Evolutionary conservation across 176 grass and related monocot species (phyloP), one percentile per base, ranked within the genome.

Genomic region (Triticum dicoccoides): DNA sequence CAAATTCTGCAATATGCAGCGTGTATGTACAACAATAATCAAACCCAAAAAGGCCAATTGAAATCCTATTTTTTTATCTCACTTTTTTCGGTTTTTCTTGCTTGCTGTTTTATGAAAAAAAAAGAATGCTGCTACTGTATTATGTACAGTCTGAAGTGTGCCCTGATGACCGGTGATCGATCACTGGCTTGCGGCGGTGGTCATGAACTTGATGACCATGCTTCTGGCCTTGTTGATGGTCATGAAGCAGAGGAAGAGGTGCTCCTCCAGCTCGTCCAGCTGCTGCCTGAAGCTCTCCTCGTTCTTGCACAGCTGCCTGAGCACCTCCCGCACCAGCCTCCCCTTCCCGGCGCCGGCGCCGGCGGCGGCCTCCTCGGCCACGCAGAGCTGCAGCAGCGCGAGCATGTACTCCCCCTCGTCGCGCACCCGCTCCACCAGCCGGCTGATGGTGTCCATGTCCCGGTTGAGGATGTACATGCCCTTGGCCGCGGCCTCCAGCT

Each of bases 181-280:
- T 45, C 44, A 42, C 44, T 81, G 80, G 30, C 69, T 79, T 29
- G 89, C 89, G 11, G 83, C 51, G 1, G 47, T 77, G 74, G 83
- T 21, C 33, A 95, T 81, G 83, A 93, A 89, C 39, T 90, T 83
- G 89, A 92, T 91, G 34, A 96, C 90, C 89, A 96, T 89, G 84
- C 88, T 92, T 25, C 97, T 96, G 17, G 94, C 89, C 87, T 92
- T 99, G 87, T 96, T 94, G 84, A 93, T 96, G 72, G 94, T 94
- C 94, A 99, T 91, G 81, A 96, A 96, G 89, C 94, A 99, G 64
- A 99, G 86, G 85, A 88, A 99, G n/a, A 99, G 82, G 76, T 99
- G 97, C 77, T 99, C 92, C 89, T 99, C 97, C 51, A 96, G 91
- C 66, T 96, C 97, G 70, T 98, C 94, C 90, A 98, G 89, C 87